Conservation (phyloP, 768 basidiomycete genomes). For the Panellus pusillus region DNA sequence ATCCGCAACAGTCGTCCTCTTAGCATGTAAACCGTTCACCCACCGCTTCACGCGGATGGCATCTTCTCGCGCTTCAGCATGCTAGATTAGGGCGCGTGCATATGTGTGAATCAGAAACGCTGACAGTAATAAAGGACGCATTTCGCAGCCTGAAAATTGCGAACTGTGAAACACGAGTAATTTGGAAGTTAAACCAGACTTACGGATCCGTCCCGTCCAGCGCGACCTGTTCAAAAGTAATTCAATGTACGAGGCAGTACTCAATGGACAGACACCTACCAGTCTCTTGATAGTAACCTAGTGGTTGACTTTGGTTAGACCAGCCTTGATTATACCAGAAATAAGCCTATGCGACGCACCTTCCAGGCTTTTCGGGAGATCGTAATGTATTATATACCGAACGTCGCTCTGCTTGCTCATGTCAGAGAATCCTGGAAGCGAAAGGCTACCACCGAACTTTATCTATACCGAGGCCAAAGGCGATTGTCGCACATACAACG, state of each 20-base stretch:
- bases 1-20: conserved; percentile 42
- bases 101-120: conserved; percentile 20
- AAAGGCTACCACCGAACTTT: conserved; percentile 38
- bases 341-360: conserved; percentile 38
- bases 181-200: conserved; percentile 21
- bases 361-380: conserved; percentile 82
- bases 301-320: background rate
- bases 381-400: conserved; percentile 79
- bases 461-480: conserved; percentile 87
- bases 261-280: conserved; percentile 39
- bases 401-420: background rate
- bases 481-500: conserved; percentile 73
- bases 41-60: conserved; percentile 53
- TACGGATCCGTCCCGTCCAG: conserved; percentile 75
- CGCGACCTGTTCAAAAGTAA: conserved; percentile 51
- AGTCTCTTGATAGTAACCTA: conserved; percentile 88
- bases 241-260: conserved; percentile 1
- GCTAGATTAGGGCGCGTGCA: background rate
- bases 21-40: conserved; percentile 47
- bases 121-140: conserved; percentile 83
- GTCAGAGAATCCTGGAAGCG: background rate
- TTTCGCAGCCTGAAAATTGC: conserved; percentile 60
- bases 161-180: background rate
- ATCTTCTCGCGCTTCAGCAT: conserved; percentile 69
- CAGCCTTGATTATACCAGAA: background rate